Percentiles rank a stretch among this genome's conserved stretches.
Conservation (phyloP, 345 rosid species). For the Bruguiera gymnorhiza region DNA sequence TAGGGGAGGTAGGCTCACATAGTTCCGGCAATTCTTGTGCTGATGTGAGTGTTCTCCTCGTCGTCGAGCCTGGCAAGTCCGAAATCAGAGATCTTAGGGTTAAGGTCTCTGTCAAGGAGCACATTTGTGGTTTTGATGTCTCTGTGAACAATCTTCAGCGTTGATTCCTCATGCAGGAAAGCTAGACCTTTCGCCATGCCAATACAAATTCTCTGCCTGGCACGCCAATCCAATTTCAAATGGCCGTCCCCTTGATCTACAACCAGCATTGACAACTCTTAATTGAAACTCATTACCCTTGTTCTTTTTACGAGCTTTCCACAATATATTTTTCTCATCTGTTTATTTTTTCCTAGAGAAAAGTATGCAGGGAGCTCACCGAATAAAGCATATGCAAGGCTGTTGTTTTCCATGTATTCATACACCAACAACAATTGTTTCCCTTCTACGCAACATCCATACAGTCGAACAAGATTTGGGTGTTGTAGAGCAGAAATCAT, state of each 20-base stretch:
- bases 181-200: constrained; percentile 24
- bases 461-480: constrained; percentile 34
- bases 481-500: constrained; percentile 35
- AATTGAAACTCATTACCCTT: no score
- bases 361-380: constrained; percentile 17
- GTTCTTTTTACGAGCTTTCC: neutral
- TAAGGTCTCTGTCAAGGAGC: constrained; percentile 16
- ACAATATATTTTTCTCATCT: neutral
- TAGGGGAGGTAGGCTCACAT: neutral
- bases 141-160: constrained; percentile 17
- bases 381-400: constrained; percentile 28
- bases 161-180: constrained; percentile 21
- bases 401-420: constrained; percentile 37
- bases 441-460: constrained; percentile 32
- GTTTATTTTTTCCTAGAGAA: neutral
- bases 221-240: constrained; percentile 15
- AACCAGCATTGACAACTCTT: neutral
- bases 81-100: constrained; percentile 16
- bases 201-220: constrained; percentile 8
- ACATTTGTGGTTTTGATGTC: constrained; percentile 21
- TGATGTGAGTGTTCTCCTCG: constrained; percentile 21
- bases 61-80: constrained; percentile 24
- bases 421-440: constrained; percentile 30
- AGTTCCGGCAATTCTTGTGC: constrained; percentile 25
- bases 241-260: neutral